A percentile compares a stretch with the other conserved stretches of the same genome.
Evolutionary conservation across 139 green algal species (phyloP).

Genomic region (Chlamydomonas incerta): DNA sequence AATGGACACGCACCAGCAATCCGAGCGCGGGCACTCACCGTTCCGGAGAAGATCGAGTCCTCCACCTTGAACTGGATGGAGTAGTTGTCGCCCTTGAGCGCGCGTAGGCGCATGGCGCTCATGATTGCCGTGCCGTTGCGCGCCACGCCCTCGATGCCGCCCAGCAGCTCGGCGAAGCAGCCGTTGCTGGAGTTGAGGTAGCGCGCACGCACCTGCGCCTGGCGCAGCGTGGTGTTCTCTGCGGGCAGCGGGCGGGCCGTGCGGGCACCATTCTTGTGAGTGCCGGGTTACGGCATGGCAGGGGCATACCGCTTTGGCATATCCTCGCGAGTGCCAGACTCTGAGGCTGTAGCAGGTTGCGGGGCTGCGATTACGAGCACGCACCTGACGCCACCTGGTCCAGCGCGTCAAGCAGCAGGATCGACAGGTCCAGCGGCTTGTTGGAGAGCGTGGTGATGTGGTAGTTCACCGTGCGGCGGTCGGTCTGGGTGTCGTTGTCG

Average conservation of each 20-base stretch:
- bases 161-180: constrained; percentile 26
- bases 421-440: constrained; percentile 19
- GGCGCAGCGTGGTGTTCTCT: constrained; percentile 18
- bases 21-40: constrained; percentile 1
- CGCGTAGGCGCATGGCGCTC: not conserved
- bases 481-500: not conserved
- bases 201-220: constrained; percentile 9
- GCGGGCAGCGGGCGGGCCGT: too few species aligned
- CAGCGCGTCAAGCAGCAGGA: constrained; percentile 27
- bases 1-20: too few species aligned
- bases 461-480: not conserved
- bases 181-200: not conserved
- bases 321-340: too few species aligned
- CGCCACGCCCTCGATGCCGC: not conserved
- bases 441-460: constrained; percentile 23
- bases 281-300: too few species aligned
- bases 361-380: not conserved
- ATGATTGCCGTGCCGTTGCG: constrained; percentile 19
- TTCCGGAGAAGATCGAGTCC: not conserved
- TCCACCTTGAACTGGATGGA: constrained; percentile 15
- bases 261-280: too few species aligned
- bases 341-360: too few species aligned
- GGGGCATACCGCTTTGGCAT: too few species aligned
- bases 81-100: constrained; percentile 38
- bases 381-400: constrained; percentile 22